phyloP scores from a whole-genome alignment of 2,329 filamentous ascomycete genomes.

The Chaetothyriales sp. region DNA sequence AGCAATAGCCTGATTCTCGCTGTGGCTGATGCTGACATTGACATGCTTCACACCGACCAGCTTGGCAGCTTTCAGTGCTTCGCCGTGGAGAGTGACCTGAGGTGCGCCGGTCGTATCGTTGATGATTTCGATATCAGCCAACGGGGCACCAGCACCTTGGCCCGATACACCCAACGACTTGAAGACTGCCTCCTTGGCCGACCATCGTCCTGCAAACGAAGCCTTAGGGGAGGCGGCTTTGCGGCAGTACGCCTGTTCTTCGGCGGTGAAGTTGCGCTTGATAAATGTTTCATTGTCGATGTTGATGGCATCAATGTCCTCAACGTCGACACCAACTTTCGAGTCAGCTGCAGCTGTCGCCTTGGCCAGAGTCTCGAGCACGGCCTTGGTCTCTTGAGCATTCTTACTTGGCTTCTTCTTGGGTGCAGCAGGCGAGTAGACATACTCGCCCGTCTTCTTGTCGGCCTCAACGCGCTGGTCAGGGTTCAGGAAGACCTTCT shows the following conservation, averaged over 20 bases:
- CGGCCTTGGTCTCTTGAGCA: conserved; percentile 51
- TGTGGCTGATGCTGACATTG: conserved; percentile 90
- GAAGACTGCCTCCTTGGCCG: conserved; percentile 96
- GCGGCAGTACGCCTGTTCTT: conserved; percentile 75
- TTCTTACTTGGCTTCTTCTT: conserved; percentile 45
- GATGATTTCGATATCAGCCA: conserved; percentile 90
- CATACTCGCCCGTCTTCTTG: conserved; percentile 70
- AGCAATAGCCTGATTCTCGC: conserved; percentile 82
- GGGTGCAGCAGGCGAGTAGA: conserved; percentile 54
- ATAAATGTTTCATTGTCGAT: conserved; percentile 89
- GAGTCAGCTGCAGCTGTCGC: conserved; percentile 47
- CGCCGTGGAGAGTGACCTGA: conserved; percentile 72
- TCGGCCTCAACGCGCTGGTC: conserved; percentile 70
- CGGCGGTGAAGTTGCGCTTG: conserved; percentile 78
- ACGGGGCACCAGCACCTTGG: conserved; percentile 71
- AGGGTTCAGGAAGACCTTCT: conserved; percentile 83
- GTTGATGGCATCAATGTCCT: conserved; percentile 74
- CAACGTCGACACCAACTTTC: conserved; percentile 86
- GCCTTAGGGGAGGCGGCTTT: conserved; percentile 66
- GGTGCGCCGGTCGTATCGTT: conserved; percentile 71
- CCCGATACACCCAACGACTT: conserved; percentile 82
- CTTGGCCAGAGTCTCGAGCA: conserved; percentile 63
- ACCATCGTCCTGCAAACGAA: conserved; percentile 91
- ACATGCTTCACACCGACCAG: conserved; percentile 76
- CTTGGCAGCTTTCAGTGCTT: conserved; percentile 68